Conservation (phyloP, 164 flowering plant species). For the Dillenia suffruticosa region DNA sequence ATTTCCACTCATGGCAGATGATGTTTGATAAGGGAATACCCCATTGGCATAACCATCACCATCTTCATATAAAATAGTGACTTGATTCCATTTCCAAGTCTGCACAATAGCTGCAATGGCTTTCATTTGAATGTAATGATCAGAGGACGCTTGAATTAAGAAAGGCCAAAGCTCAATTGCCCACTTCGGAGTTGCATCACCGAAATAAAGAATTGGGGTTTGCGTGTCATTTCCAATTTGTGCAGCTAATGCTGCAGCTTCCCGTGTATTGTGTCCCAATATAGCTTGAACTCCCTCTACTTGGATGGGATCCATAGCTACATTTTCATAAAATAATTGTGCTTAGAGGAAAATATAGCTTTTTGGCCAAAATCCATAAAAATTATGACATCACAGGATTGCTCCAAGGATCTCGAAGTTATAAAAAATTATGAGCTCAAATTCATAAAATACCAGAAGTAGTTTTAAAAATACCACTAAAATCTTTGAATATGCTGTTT, state of each 20-base stretch:
- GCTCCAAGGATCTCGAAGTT: no score
- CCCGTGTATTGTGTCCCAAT: slow-evolving; percentile 37
- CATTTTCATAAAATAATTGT: background rate
- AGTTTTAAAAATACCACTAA: no score
- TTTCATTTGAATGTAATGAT: slow-evolving; percentile 19
- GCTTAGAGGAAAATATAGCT: no score
- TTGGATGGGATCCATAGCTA: slow-evolving; percentile 31
- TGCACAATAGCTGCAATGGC: slow-evolving; percentile 32
- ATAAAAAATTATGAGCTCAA: no score
- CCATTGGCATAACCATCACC: slow-evolving; percentile 13
- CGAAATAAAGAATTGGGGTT: slow-evolving; percentile 43
- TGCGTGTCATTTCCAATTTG: slow-evolving; percentile 29
- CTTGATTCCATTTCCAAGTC: slow-evolving; percentile 20
- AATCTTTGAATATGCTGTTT: no score
- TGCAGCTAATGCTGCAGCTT: slow-evolving; percentile 39
- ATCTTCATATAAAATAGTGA: slow-evolving; percentile 37
- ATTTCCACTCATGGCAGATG: no score
- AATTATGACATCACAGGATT: no score
- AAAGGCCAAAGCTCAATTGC: slow-evolving; percentile 32
- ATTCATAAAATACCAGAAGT: no score
- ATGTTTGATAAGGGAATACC: slow-evolving; percentile 2
- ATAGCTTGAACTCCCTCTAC: slow-evolving; percentile 23
- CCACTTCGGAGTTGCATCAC: slow-evolving; percentile 24
- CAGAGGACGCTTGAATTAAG: slow-evolving; percentile 26
- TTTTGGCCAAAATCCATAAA: slow-evolving; percentile 8